Conservation (phyloP, 225 moss, liverwort and hornwort species). For the Bryoerythrophyllum caledonicum region DNA sequence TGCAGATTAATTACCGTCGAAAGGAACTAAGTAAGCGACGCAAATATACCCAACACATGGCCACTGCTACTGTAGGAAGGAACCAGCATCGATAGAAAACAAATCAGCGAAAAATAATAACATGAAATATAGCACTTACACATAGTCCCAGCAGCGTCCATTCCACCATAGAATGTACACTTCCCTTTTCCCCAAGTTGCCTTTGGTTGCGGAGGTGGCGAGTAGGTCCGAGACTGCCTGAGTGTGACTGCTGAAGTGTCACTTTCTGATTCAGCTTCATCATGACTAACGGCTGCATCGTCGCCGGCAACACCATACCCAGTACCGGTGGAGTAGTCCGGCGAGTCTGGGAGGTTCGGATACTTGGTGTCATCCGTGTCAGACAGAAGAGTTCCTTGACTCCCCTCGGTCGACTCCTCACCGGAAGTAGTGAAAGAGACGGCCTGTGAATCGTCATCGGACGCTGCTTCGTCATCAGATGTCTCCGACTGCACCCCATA, state of each 20-base stretch:
- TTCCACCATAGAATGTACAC: slow-evolving; percentile 42
- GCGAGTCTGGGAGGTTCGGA: not conserved
- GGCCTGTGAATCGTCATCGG: not conserved
- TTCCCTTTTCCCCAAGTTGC: slow-evolving; percentile 31
- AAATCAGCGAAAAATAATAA: not conserved
- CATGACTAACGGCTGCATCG: not conserved
- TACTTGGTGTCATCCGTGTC: not conserved
- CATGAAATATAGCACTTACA: slow-evolving; percentile 25
- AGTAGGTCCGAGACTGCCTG: not conserved
- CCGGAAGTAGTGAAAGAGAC: not conserved
- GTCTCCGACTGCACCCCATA: too few relatives aligned
- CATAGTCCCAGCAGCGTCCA: slow-evolving; percentile 55
- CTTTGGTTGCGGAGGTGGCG: not conserved
- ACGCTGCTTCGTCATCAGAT: not conserved
- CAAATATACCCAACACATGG: not conserved
- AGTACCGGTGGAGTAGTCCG: not conserved
- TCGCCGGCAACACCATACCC: not conserved
- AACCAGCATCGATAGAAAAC: not conserved
- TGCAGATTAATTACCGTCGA: not conserved
- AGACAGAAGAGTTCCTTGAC: not conserved
- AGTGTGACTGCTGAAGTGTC: not conserved
- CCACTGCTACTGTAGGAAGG: not conserved
- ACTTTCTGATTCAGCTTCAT: not conserved
- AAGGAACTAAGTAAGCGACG: not conserved
- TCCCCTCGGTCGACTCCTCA: not conserved